These are phyloP conservation scores for Penicillium salamii DNA, from an alignment of 495 filamentous ascomycete genomes.

Conservation along the genomic window DNA sequence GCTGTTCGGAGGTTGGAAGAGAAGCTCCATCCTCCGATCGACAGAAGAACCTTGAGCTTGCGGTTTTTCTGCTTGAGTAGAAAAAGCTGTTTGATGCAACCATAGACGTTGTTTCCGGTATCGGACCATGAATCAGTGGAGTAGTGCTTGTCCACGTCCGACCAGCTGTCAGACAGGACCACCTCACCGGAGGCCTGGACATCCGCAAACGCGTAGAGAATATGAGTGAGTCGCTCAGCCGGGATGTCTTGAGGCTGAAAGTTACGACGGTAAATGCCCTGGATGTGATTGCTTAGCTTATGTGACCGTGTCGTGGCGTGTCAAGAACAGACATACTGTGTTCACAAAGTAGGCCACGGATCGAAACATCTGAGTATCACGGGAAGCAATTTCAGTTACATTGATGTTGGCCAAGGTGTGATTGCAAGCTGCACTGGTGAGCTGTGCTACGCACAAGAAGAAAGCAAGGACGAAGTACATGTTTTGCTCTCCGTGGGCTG, in stretches of 20 bases:
- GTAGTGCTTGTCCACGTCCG: constrained; percentile 74
- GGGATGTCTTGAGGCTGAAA: constrained; percentile 75
- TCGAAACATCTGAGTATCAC: constrained; percentile 45
- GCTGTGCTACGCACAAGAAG: too few relatives aligned
- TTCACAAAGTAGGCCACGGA: constrained; percentile 85
- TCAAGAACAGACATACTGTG: constrained; percentile 52
- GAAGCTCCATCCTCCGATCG: constrained; percentile 74
- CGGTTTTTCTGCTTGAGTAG: constrained; percentile 77
- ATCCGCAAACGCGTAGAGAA: constrained; percentile 84
- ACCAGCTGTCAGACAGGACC: constrained; percentile 74
- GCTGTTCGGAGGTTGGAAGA: constrained; percentile 67
- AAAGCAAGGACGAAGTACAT: too few relatives aligned
- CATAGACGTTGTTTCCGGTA: constrained; percentile 73
- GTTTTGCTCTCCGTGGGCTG: too few relatives aligned
- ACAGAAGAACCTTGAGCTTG: constrained; percentile 69
- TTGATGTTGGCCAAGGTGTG: too few relatives aligned
- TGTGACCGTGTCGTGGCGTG: too few relatives aligned
- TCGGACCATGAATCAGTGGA: constrained; percentile 73
- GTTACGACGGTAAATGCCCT: constrained; percentile 73
- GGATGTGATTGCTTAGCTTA: too few relatives aligned
- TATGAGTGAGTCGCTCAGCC: constrained; percentile 71
- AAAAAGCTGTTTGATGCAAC: constrained; percentile 82
- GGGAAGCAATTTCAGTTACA: constrained; percentile 11
- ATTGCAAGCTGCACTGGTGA: too few relatives aligned
- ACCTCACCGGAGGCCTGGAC: constrained; percentile 59